Conservation (phyloP, 1,139 yeast genomes). For the Yamadazyma epiphylla region DNA sequence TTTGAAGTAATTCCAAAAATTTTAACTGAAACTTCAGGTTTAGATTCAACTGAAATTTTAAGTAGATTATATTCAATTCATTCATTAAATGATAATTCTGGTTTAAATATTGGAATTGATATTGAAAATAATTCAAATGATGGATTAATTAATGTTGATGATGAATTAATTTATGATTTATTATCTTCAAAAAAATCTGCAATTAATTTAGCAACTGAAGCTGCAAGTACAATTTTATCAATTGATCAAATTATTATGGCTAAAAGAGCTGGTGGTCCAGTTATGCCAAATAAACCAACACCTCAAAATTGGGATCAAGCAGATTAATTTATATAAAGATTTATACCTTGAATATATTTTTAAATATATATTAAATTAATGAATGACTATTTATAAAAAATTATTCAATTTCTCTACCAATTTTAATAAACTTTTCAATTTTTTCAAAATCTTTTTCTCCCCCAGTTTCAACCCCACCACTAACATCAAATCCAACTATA, state of each 20-base stretch:
- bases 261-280: slow-evolving; percentile 96
- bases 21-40: slow-evolving; percentile 90
- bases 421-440: slow-evolving; percentile 52
- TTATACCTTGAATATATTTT: neutral
- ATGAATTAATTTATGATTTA: slow-evolving; percentile 73
- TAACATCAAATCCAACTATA: slow-evolving; percentile 90
- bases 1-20: slow-evolving; percentile 96
- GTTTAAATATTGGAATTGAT: slow-evolving; percentile 62
- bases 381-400: neutral
- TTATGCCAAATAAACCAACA: slow-evolving; percentile 79
- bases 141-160: slow-evolving; percentile 69
- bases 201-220: slow-evolving; percentile 90
- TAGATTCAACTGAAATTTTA: slow-evolving; percentile 82
- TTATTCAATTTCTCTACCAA: slow-evolving; percentile 26
- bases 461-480: slow-evolving; percentile 82
- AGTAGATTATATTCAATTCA: slow-evolving; percentile 89
- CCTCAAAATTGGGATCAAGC: slow-evolving; percentile 94
- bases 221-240: slow-evolving; percentile 84
- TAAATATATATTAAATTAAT: slow-evolving; percentile 1
- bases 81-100: slow-evolving; percentile 31
- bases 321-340: slow-evolving; percentile 40
- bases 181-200: slow-evolving; percentile 81
- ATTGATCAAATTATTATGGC: slow-evolving; percentile 94
- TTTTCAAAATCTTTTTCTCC: slow-evolving; percentile 69
- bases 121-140: slow-evolving; percentile 59